Percentiles rank a stretch among this genome's conserved stretches.
Evolutionary conservation across 176 grass and related monocot species (phyloP).

Genomic region (Bromus sterilis): DNA sequence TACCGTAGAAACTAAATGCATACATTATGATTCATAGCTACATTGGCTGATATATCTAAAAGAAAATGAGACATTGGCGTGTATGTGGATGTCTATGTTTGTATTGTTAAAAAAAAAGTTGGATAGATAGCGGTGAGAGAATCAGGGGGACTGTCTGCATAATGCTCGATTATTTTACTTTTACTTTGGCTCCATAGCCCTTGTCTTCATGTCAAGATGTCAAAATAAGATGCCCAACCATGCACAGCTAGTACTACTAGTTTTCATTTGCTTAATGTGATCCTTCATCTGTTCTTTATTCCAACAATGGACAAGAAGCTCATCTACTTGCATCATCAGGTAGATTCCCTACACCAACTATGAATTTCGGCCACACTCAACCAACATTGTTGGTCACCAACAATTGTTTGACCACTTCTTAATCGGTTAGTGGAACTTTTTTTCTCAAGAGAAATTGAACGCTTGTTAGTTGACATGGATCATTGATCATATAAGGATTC

Average conservation of each 20-base stretch:
- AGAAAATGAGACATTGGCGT: too few species aligned
- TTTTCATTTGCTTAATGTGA: not conserved
- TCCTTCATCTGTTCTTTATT: not conserved
- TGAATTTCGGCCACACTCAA: not conserved
- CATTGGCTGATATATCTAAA: too few species aligned
- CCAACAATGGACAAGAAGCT: not conserved
- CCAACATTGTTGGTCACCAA: not conserved
- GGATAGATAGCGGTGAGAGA: not conserved
- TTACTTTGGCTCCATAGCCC: not conserved
- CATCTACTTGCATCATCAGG: not conserved
- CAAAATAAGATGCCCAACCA: not conserved
- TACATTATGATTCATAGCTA: too few species aligned
- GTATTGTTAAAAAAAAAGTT: too few species aligned
- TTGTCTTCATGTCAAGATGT: slow-evolving; percentile 1
- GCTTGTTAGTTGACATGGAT: not conserved
- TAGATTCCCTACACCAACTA: not conserved
- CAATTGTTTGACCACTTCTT: not conserved
- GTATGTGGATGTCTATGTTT: too few species aligned
- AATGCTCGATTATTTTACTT: not conserved
- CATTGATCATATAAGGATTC: not conserved
- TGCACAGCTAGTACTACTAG: not conserved
- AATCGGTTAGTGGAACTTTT: too few species aligned
- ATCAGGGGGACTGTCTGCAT: slow-evolving; percentile 11
- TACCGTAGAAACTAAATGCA: too few species aligned
- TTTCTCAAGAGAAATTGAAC: too few species aligned